Percentiles rank a stretch among this genome's conserved stretches.
These are phyloP conservation scores for Aureobasidium sp. DNA, from an alignment of 2,329 filamentous ascomycete genomes.

Conservation along the genomic window DNA sequence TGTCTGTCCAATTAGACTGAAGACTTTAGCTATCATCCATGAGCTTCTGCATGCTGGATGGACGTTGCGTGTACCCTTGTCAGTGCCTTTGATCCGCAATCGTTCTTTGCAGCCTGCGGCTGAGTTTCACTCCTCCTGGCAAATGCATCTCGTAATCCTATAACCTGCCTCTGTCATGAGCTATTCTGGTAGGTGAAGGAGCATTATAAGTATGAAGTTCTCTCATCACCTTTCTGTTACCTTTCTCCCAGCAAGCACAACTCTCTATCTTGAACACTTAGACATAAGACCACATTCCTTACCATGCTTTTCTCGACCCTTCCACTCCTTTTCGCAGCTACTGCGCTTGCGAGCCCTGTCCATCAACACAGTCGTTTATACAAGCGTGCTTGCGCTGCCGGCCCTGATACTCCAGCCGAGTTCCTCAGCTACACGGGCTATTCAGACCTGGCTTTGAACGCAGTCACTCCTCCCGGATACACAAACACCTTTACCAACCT, in stretches of 20 bases:
- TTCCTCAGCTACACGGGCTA: conserved; percentile 15
- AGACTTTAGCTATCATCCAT: not conserved
- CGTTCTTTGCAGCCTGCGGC: not conserved
- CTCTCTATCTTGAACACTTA: not conserved
- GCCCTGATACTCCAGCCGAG: conserved; percentile 14
- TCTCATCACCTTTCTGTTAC: not conserved
- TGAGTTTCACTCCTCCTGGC: not conserved
- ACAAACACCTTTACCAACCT: conserved; percentile 14
- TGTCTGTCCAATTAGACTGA: not conserved
- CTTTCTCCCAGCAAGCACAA: not conserved
- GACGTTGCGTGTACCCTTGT: not conserved
- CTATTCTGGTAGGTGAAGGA: not conserved
- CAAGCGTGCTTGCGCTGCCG: not conserved
- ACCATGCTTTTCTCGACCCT: not conserved
- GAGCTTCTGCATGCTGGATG: not conserved
- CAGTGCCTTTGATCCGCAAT: not conserved
- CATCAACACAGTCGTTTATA: not conserved
- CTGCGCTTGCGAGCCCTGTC: not conserved
- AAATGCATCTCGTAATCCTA: not conserved
- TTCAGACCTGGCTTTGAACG: conserved; percentile 13
- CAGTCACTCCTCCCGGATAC: conserved; percentile 14
- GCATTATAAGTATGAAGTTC: not conserved
- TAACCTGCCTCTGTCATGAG: not conserved
- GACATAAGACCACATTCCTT: not conserved
- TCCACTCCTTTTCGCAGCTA: not conserved